Base-by-base conservation (phyloP, 2,329 filamentous ascomycete genomes). In the Talaromyces islandicus region DNA sequence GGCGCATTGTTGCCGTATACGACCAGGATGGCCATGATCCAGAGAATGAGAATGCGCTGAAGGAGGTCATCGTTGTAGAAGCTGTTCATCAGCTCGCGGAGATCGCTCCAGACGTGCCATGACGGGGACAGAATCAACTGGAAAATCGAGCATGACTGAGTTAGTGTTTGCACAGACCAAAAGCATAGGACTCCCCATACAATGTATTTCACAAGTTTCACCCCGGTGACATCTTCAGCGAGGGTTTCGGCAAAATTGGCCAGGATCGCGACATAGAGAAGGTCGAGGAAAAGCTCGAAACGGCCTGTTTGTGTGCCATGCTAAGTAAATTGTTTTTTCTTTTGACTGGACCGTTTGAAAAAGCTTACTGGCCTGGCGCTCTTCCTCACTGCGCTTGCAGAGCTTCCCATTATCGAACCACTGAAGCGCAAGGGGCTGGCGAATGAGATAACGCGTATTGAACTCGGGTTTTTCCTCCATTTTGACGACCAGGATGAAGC, bases 21-120 rank as follows among this genome's bases (percentile, higher is more conserved):
- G 4, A 82, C 75, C 17, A 81, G 69, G 5, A 79, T 66, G 3
- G 78, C 77, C 80, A 81, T 81, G 58, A 81, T 73, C 78, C 79
- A 81, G n/a, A 81, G 72, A 57, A 81, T 78, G 27, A 79, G 66
- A 30, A 79, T 65, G 7, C 80, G 76, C 64, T 82, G 80, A 1
- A 74, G 62, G 21, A 82, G 65, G 63, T 82, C 80, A 62, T 82
- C 80, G 57, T 78, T 81, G 67, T 81, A 81, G 68, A 80, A 82
- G 7, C 77, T 79, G 67, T 82, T 82, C 78, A 81, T 81, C 59
- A 81, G 70, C 67, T 81, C 79, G 62, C 78, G 76, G 19, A 81
- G 70, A 62, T 82, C 80, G 46, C 72, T 74, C 80, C 79, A 81
- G 54, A 81, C 77, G 61, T 81, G 76, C 79, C 79, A 81, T 59